Evolutionary conservation across 163 green algal species (phyloP).

Genomic region (Chlorella variabilis): DNA sequence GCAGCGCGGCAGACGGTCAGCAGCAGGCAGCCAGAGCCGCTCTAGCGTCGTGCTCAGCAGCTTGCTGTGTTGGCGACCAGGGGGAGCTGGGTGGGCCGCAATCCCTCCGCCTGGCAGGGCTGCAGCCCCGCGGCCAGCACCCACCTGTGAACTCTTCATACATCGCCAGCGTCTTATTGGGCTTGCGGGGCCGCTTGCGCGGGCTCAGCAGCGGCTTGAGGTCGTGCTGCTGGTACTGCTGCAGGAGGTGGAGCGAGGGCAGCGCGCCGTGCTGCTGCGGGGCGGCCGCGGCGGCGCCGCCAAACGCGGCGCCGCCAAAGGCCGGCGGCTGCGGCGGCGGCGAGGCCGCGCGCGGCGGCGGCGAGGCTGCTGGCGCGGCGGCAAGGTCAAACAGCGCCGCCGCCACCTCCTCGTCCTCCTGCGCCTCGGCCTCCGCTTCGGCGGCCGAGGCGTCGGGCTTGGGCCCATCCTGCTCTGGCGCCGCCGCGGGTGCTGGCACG

Average conservation of each 20-base stretch:
- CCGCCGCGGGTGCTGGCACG: background rate
- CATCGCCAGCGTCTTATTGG: conserved; percentile 27
- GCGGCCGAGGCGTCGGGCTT: background rate
- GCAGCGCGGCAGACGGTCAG: too few relatives aligned
- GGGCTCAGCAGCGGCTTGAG: conserved; percentile 20
- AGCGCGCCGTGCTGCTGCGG: background rate
- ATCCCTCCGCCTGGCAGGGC: too few relatives aligned
- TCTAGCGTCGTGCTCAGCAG: too few relatives aligned
- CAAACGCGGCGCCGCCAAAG: background rate
- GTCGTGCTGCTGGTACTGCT: background rate
- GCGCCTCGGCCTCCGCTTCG: background rate
- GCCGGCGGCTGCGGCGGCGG: background rate
- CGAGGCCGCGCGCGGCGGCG: background rate
- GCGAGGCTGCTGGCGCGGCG: background rate
- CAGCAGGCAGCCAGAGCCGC: too few relatives aligned
- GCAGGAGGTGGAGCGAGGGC: background rate
- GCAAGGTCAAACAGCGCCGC: conserved; percentile 29
- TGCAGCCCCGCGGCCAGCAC: too few relatives aligned
- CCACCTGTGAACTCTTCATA: conserved; percentile 34
- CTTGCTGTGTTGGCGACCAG: too few relatives aligned
- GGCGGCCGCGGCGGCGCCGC: background rate
- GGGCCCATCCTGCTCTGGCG: background rate
- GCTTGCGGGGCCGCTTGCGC: conserved; percentile 39
- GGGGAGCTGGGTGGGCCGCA: too few relatives aligned
- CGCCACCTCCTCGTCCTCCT: conserved; percentile 27